phyloP scores from a whole-genome alignment of 148 eudicot genomes.

The Vaccinium macrocarpon region DNA sequence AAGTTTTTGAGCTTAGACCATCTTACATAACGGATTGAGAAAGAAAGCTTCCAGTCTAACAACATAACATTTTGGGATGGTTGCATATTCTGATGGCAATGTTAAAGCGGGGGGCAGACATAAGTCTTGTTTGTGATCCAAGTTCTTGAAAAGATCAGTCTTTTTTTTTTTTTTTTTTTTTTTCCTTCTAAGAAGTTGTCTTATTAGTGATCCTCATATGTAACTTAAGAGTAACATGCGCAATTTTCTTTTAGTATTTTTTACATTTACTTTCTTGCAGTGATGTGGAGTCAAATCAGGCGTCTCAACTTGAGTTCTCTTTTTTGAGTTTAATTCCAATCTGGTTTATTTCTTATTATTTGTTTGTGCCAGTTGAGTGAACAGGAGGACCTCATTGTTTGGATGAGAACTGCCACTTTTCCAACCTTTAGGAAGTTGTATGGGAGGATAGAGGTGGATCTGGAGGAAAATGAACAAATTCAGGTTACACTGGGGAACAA shows the following conservation, averaged over 20 bases:
- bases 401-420: conserved; percentile 98
- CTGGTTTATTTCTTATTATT: not conserved
- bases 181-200: not conserved
- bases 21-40: not conserved
- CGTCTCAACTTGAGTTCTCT: not conserved
- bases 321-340: not conserved
- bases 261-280: not conserved
- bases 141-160: not conserved
- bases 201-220: not conserved
- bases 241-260: not conserved
- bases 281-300: not conserved
- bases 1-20: conserved; percentile 27
- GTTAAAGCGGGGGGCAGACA: not conserved
- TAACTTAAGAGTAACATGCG: not conserved
- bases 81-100: not conserved
- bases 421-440: conserved; percentile 90
- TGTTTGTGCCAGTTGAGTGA: conserved; percentile 55
- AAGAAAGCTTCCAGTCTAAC: not conserved
- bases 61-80: not conserved
- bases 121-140: not conserved
- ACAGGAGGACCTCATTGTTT: conserved; percentile 90
- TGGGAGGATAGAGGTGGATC: conserved; percentile 73
- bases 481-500: conserved; percentile 50
- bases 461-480: conserved; percentile 44
- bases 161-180: not conserved